Conservation (phyloP, 1,284 basidiomycete species). For the Volvariella volvacea region DNA sequence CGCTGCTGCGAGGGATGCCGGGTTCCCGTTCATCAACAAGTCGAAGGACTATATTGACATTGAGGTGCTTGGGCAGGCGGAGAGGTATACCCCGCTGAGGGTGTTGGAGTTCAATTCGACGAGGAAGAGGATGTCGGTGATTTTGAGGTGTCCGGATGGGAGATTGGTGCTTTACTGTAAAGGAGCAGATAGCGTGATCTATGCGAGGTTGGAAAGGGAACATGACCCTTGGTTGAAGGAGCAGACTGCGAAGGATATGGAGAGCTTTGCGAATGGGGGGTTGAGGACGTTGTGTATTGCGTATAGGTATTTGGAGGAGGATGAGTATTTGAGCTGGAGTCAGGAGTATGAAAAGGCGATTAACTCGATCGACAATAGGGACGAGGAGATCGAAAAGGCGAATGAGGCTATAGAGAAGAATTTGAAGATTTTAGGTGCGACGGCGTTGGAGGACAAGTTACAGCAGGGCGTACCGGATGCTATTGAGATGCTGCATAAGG, state of each 20-base stretch:
- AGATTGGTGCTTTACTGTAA: slow-evolving; percentile 86
- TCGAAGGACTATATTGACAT: slow-evolving; percentile 78
- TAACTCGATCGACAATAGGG: slow-evolving; percentile 71
- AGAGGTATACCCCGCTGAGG: slow-evolving; percentile 76
- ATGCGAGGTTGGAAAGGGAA: slow-evolving; percentile 71
- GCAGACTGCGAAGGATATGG: slow-evolving; percentile 81
- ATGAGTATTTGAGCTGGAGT: slow-evolving; percentile 84
- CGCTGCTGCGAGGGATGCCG: slow-evolving; percentile 84
- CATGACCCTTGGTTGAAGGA: slow-evolving; percentile 75
- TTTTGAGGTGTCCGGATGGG: slow-evolving; percentile 81
- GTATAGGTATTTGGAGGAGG: slow-evolving; percentile 73
- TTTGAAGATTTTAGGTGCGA: slow-evolving; percentile 84
- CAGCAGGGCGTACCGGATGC: slow-evolving; percentile 97
- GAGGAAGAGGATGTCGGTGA: slow-evolving; percentile 89
- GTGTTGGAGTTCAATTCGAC: slow-evolving; percentile 92
- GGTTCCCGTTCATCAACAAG: slow-evolving; percentile 85
- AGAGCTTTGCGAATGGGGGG: slow-evolving; percentile 89
- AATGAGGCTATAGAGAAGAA: slow-evolving; percentile 81
- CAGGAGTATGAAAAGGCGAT: slow-evolving; percentile 77
- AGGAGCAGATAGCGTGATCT: slow-evolving; percentile 96
- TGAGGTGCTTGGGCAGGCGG: slow-evolving; percentile 85
- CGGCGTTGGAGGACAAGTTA: slow-evolving; percentile 94
- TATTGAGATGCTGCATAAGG: slow-evolving; percentile 86
- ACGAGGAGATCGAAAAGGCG: slow-evolving; percentile 87
- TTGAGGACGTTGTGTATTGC: slow-evolving; percentile 90